Evolutionary conservation across 2,329 filamentous ascomycete genomes (phyloP), one percentile per base, ranked within the genome.

Genomic region (Fusarium haematococcum): DNA sequence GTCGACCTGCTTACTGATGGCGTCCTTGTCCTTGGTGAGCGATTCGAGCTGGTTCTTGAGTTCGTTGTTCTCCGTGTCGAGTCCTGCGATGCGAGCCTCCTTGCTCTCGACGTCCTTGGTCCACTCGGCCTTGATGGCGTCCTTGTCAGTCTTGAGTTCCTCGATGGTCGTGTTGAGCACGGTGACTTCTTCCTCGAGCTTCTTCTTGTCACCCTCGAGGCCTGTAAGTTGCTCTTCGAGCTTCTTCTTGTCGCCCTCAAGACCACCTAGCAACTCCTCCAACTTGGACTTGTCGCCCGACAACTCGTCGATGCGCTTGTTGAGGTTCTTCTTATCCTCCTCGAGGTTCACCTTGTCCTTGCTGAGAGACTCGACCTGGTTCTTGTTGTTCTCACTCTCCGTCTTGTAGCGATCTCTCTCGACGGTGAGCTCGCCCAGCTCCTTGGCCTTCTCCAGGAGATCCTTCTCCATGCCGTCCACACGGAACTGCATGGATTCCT

Each of bases 401-500:
- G 35, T 56, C 33, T 74, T 75, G 61, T 70, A 75, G 33, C 71
- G 67, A 20, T 79, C 77, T 9, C 78, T 71, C 61, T 79, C 70
- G 7, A 73, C 78, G 0, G 77, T 76, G 16, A 79, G 66, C 39
- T 73, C 69, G 6, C 78, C 78, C 5, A 77, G 66, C 48, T 78
- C 75, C 27, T 71, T 75, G 5, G 78, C 63, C 50, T 73, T 78
- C 2, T 77, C 70, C 4, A 78, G 39, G 6, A 79, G 69, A 23
- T 79, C 78, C 9, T 59, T 59, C 52, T 79, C 75, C 39, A 79
- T 74, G 10, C 74, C 73, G 23, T 68, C 69, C 30, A 75, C 68
- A 1, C 77, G 76, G 70, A 78, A 75, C 43, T 79, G 70, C 63
- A 79, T 62, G 1, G 78, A 74, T 60, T 79, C 78, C 57, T 79